Percentiles rank a stretch among this genome's conserved stretches.
phyloP scores from a whole-genome alignment of 148 eudicot genomes.

The Heliamphora exappendiculata region DNA sequence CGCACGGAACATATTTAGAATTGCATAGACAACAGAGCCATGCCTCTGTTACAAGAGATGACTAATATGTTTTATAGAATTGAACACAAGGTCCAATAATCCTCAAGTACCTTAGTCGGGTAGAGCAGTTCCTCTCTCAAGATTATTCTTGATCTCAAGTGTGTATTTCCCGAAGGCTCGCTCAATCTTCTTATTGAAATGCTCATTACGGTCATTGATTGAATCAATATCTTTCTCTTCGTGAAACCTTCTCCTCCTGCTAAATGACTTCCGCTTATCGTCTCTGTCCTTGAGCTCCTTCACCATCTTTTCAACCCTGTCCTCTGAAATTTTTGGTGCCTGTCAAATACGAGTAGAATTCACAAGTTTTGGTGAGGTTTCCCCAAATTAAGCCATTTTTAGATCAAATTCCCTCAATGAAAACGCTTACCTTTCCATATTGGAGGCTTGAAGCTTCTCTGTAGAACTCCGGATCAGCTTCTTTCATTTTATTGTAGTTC shows the following conservation, averaged over 20 bases:
- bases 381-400: background rate
- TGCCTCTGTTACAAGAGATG: background rate
- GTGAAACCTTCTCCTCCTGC: constrained; percentile 79
- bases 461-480: constrained; percentile 91
- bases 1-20: background rate
- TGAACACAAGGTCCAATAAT: background rate
- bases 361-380: background rate
- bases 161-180: constrained; percentile 94
- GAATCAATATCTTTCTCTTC: constrained; percentile 96
- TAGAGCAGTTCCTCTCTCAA: constrained; percentile 95
- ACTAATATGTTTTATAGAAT: background rate
- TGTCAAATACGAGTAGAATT: constrained; percentile 12
- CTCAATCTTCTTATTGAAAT: constrained; percentile 97
- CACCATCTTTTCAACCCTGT: constrained; percentile 71
- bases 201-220: constrained; percentile 94
- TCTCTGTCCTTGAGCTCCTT: constrained; percentile 92
- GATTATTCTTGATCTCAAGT: constrained; percentile 92
- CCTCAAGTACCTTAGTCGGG: constrained; percentile 60
- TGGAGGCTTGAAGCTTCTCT: constrained; percentile 96
- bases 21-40: background rate
- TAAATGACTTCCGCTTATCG: constrained; percentile 66
- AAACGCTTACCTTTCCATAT: constrained; percentile 70
- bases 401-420: background rate
- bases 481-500: constrained; percentile 81
- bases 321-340: constrained; percentile 74